A percentile compares a stretch with the other conserved stretches of the same genome.
phyloP scores from a whole-genome alignment of 2,329 filamentous ascomycete species.

The Didymella pinodella region DNA sequence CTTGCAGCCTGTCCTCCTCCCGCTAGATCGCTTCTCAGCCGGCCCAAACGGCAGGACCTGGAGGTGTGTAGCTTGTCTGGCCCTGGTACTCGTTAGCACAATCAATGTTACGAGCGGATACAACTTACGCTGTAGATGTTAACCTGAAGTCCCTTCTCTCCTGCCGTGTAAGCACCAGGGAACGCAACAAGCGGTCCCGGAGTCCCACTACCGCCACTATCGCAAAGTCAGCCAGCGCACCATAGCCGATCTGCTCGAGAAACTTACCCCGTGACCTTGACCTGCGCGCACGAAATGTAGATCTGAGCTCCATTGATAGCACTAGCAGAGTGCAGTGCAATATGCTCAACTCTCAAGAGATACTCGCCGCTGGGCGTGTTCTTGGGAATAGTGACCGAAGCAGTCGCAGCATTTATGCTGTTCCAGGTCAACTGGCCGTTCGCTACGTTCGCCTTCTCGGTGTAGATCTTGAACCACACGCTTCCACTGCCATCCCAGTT shows the following conservation, averaged over 20 bases:
- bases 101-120: too few relatives aligned
- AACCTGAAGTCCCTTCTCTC: conserved; percentile 44
- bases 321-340: conserved; percentile 54
- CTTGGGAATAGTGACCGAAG: conserved; percentile 51
- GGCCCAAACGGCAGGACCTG: conserved; percentile 43
- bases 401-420: conserved; percentile 31
- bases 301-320: conserved; percentile 52
- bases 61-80: conserved; percentile 38
- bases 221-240: background rate
- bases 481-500: conserved; percentile 45
- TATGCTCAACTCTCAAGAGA: conserved; percentile 57
- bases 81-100: background rate
- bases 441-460: conserved; percentile 31
- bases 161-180: conserved; percentile 51
- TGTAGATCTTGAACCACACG: conserved; percentile 51
- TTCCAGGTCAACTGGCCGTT: conserved; percentile 40
- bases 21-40: conserved; percentile 15
- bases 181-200: conserved; percentile 53
- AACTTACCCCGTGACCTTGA: conserved; percentile 50
- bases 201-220: conserved; percentile 44
- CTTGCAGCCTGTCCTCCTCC: background rate
- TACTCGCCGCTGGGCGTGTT: conserved; percentile 55
- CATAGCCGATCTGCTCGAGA: background rate
- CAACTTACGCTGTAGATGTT: conserved; percentile 39
- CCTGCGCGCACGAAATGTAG: conserved; percentile 58